phyloP scores from a whole-genome alignment of 805 yeast species.

The Ogataea pini region DNA sequence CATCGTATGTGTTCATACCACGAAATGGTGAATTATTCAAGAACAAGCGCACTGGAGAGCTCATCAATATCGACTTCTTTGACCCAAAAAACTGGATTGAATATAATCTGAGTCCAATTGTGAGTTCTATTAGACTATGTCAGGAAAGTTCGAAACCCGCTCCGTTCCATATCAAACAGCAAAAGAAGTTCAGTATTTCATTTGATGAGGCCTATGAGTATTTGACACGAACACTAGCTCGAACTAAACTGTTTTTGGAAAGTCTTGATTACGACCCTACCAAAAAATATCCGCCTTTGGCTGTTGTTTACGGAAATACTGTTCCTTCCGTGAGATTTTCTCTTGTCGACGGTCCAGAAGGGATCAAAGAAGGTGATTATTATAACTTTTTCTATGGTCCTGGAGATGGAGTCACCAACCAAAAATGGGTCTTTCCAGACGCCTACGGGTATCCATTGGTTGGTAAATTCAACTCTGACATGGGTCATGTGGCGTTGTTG shows the following conservation, averaged over 20 bases:
- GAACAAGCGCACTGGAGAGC: slow-evolving; percentile 57
- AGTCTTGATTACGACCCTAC: slow-evolving; percentile 55
- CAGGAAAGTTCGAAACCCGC: slow-evolving; percentile 27
- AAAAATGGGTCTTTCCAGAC: slow-evolving; percentile 80
- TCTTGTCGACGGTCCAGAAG: slow-evolving; percentile 59
- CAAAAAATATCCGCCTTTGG: slow-evolving; percentile 74
- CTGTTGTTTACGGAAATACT: slow-evolving; percentile 74
- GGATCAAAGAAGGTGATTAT: slow-evolving; percentile 69
- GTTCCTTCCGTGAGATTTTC: slow-evolving; percentile 88
- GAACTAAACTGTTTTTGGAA: slow-evolving; percentile 58
- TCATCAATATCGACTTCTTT: slow-evolving; percentile 70
- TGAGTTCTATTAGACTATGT: slow-evolving; percentile 40
- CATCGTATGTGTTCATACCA: slow-evolving; percentile 79
- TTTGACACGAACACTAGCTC: slow-evolving; percentile 56
- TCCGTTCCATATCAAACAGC: slow-evolving; percentile 25
- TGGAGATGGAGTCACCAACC: slow-evolving; percentile 92
- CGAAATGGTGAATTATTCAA: slow-evolving; percentile 71
- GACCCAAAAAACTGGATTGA: slow-evolving; percentile 80
- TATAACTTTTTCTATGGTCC: slow-evolving; percentile 80
- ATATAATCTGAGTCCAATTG: slow-evolving; percentile 74
- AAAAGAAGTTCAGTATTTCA: slow-evolving; percentile 36
- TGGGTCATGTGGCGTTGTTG: slow-evolving; percentile 81
- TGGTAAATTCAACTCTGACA: slow-evolving; percentile 60
- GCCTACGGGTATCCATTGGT: slow-evolving; percentile 67
- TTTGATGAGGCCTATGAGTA: slow-evolving; percentile 66